A percentile compares a stretch with the other conserved stretches of the same genome.
phyloP scores from a whole-genome alignment of 768 basidiomycete genomes.

The Podaxis pistillaris region DNA sequence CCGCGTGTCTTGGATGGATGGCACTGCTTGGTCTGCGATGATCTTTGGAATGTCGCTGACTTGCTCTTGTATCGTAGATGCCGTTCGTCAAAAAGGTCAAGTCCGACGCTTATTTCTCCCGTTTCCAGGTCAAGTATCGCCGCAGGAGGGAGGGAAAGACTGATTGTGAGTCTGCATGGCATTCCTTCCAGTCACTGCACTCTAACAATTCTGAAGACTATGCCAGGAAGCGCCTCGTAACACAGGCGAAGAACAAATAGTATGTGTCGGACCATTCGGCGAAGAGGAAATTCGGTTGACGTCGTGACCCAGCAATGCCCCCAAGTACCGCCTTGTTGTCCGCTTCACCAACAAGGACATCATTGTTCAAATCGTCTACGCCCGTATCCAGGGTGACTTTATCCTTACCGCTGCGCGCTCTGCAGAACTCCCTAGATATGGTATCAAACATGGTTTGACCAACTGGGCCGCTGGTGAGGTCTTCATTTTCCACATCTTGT shows the following conservation, averaged over 20 bases:
- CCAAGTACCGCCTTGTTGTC: slow-evolving; percentile 98
- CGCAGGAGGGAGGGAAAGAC: slow-evolving; percentile 98
- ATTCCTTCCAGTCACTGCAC: not conserved
- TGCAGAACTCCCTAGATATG: slow-evolving; percentile 90
- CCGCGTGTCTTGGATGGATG: slow-evolving; percentile 32
- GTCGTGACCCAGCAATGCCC: slow-evolving; percentile 70
- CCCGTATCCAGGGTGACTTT: slow-evolving; percentile 96
- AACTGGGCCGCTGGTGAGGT: slow-evolving; percentile 93
- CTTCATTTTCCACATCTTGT: not conserved
- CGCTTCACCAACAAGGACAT: slow-evolving; percentile 98
- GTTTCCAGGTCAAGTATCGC: slow-evolving; percentile 98
- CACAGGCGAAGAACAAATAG: slow-evolving; percentile 99
- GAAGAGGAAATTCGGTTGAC: not conserved
- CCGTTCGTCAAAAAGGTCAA: slow-evolving; percentile 98
- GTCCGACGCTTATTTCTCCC: slow-evolving; percentile 95
- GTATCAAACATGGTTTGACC: slow-evolving; percentile 96
- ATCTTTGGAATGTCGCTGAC: slow-evolving; percentile 15
- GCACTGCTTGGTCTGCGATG: slow-evolving; percentile 29
- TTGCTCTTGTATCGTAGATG: slow-evolving; percentile 48
- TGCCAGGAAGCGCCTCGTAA: slow-evolving; percentile 93
- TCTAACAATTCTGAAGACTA: slow-evolving; percentile 63
- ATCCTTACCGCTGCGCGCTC: slow-evolving; percentile 87
- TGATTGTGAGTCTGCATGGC: slow-evolving; percentile 65
- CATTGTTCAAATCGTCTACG: slow-evolving; percentile 94
- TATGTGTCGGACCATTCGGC: slow-evolving; percentile 31